Base-by-base conservation (phyloP, 345 rosid species). In the Durio zibethinus region DNA sequence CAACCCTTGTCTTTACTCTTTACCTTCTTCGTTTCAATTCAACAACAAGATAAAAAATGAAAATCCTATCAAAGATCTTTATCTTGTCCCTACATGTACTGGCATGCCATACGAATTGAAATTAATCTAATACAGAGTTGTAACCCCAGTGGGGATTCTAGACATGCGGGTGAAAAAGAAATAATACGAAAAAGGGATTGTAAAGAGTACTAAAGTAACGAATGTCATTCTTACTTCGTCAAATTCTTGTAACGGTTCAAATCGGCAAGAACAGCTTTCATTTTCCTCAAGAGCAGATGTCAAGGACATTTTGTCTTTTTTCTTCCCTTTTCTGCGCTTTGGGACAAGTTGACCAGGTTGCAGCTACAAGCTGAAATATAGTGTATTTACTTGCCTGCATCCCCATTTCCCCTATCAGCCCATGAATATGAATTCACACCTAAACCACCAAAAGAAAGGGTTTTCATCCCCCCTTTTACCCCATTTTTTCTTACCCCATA, bases 1-100 rank as follows among this genome's bases (percentile, higher is more conserved):
- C 47, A 5, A 57, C 68, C 54, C 8, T 70, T 82, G 79, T 75
- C 80, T 80, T 77, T 64, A 42, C 64, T n/a, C 63, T 53, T 18
- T 45, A 31, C 38, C 72, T 64, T 74, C 75, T 38, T 4, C 66
- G n/a, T 73, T 74, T 69, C 78, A 42, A 11, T 66, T 76, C 59
- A 10, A 56, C n/a, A 71, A 29, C 59, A 33, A 15, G 64, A 27
- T 59, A 35, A 25, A 47, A 47, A 25, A 33, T 27, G 45, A 54
- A 27, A 4, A 42, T 18, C 43, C 21, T 0, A 14, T 12, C 35
- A 36, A 48, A 73, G 38, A 35, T 71, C 29, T 23, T 42, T 67
- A 21, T 42, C 38, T 21, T 47, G 36, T 63, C 23, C 72, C 21
- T 52, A 8, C 38, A 27, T 31, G 7, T 42, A 35, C 64, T 43